Evolutionary conservation across 306 rosid species (phyloP).

Genomic region (Corylus heterophylla): DNA sequence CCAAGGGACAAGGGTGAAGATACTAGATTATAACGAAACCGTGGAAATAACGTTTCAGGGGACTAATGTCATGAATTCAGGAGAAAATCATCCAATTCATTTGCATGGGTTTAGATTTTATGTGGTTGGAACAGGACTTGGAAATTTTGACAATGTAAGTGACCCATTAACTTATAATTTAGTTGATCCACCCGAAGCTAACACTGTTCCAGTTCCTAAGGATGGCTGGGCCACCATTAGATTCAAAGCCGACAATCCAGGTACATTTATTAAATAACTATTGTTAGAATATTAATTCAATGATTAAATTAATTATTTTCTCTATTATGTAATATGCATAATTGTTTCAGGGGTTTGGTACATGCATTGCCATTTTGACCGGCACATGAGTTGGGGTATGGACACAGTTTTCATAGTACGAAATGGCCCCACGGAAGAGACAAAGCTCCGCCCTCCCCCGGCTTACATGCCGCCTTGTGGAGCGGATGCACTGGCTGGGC

Average conservation of each 20-base stretch:
- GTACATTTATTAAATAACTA: neutral
- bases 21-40: conserved; percentile 33
- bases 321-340: neutral
- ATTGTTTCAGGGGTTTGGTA: conserved; percentile 3
- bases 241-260: conserved; percentile 24
- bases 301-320: too few species aligned
- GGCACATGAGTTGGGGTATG: conserved; percentile 17
- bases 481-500: too few species aligned
- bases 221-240: conserved; percentile 42
- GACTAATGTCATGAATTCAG: conserved; percentile 34
- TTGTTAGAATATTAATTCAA: too few species aligned
- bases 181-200: conserved; percentile 37
- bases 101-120: conserved; percentile 38
- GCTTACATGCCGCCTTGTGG: conserved; percentile 1
- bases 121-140: conserved; percentile 36
- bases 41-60: conserved; percentile 54
- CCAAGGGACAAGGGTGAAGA: conserved; percentile 45
- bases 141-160: conserved; percentile 23
- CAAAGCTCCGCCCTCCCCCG: neutral
- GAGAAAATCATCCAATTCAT: conserved; percentile 37
- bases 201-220: conserved; percentile 33
- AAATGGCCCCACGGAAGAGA: neutral
- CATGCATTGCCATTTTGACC: conserved; percentile 15
- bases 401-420: conserved; percentile 3
- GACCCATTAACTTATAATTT: conserved; percentile 34